These are phyloP conservation scores for Jamesozyma spencerorum DNA, from an alignment of 805 yeast species.

Conservation along the genomic window DNA sequence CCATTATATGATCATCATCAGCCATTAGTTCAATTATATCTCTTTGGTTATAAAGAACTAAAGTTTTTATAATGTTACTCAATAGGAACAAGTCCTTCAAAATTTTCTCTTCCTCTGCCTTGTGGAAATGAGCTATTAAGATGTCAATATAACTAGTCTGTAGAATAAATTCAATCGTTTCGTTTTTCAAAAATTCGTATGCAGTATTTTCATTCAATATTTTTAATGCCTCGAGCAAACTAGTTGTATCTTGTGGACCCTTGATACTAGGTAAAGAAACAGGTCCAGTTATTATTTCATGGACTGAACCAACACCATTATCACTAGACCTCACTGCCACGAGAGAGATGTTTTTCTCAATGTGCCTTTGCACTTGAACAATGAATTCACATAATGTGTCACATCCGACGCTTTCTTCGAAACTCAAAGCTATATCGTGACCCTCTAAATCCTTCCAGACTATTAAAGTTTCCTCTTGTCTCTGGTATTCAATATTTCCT, in stretches of 20 bases:
- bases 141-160: conserved; percentile 44
- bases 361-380: conserved; percentile 51
- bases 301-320: conserved; percentile 42
- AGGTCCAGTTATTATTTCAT: conserved; percentile 77
- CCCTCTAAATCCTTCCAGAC: conserved; percentile 81
- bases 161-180: conserved; percentile 47
- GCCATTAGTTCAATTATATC: conserved; percentile 49
- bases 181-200: conserved; percentile 50
- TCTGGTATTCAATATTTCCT: conserved; percentile 74
- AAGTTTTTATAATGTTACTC: conserved; percentile 64
- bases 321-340: conserved; percentile 53
- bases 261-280: conserved; percentile 51
- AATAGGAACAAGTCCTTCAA: conserved; percentile 53
- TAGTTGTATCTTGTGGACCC: conserved; percentile 38
- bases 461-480: conserved; percentile 88
- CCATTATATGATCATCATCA: conserved; percentile 43
- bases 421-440: conserved; percentile 73
- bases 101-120: conserved; percentile 45
- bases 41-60: conserved; percentile 64
- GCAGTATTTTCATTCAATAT: conserved; percentile 50
- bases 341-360: conserved; percentile 58
- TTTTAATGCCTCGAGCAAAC: conserved; percentile 46
- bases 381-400: conserved; percentile 73
- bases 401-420: conserved; percentile 89
- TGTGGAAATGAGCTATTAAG: conserved; percentile 44